Evolutionary conservation across 805 yeast genomes (phyloP), one percentile per base, ranked within the genome.

Genomic region (Priceomyces haplophilus): DNA sequence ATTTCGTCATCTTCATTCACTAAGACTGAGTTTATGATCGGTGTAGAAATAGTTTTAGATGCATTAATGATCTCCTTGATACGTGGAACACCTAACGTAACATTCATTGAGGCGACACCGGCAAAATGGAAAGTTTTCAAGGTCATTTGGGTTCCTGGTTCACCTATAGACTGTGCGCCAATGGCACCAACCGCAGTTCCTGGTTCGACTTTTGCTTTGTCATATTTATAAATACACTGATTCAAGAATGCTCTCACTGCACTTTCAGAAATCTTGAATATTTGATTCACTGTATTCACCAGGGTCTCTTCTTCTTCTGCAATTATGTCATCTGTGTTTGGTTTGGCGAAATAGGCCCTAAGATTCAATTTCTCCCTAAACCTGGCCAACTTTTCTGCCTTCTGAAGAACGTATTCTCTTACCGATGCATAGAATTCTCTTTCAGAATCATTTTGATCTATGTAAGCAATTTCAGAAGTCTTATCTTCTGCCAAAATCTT

Each of bases 141-240:
- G 3, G 99, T 93, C 99, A 93, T 93, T 70, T 93, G 99, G 0
- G 99, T 93, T 63, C 98, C 99, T 17, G 99, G 99, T 61, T 91
- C 99, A 70, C 99, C 99, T 72, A 93, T 93, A 34, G 97, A 88
- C 62, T 93, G 99, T 0, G 99, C 99, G 53, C 98, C 99, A 67
- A 93, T 90, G 19, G 99, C 98, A 52, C 99, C 99, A 42, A 93
- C 98, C 2, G 99, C 99, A 3, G 99, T 93, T 48, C 98, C 99
- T 1, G 99, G 99, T 64, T 93, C 99, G 13, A 93, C 97, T 66
- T 83, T 83, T 6, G 99, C 97, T 52, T 84, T 76, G 42, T 80
- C 80, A 58, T 93, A 93, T 66, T 93, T 93, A 52, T 72, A 69
- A 46, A 91, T 73, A 52, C 97, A 86, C 53, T 85, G 78, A 37